Evolutionary conservation across 1,284 basidiomycete genomes (phyloP), one percentile per base, ranked within the genome.

Genomic region (Fomitopsis schrenkii): DNA sequence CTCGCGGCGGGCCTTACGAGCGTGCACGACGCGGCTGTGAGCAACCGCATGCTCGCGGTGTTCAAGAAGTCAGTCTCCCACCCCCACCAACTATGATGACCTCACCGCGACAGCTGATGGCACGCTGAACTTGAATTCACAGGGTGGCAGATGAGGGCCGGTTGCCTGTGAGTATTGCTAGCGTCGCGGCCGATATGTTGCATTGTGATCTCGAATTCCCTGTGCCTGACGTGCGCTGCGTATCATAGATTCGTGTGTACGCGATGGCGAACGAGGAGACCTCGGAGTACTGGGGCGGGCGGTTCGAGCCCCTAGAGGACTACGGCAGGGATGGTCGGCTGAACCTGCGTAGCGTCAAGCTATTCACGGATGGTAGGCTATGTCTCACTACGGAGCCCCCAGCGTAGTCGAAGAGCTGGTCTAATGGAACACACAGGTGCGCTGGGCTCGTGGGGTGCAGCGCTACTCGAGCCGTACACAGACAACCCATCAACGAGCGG

Each of bases 381-480:
- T 19, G 72, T 53, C n/a, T 46, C 45, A 26, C 26, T 12, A 10
- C 40, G 36, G 42, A 22, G 15, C 44, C 33, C 30, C 22, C 5
- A 44, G 35, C 36, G 17, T 5, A 22, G 12, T 8, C 36, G 2
- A 30, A 36, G 14, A 42, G 35, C 19, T 45, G 42, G 30, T 56
- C 12, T 45, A 42, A 35, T 56, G 38, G 26, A 30, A 10, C 7
- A 4, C 46, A 55, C 70, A 86, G 91, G 93, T 50, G 95, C 96
- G 1, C 82, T 98, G 1, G 95, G 95, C 0, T 94, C 91, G 1
- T 94, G 92, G 83, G 95, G 95, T 3, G 94, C 95, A 0, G 95
- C 95, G 0, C 81, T 98, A 62, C 78, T 93, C 17, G 83, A 90
- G 45, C 93, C 94, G 14, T 98, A 97, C 71, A 81, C 86, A 0